A percentile compares a stretch with the other conserved stretches of the same genome.
These are phyloP conservation scores for Bremia lactucae DNA, from an alignment of 352 stramenopile species.

Conservation along the genomic window DNA sequence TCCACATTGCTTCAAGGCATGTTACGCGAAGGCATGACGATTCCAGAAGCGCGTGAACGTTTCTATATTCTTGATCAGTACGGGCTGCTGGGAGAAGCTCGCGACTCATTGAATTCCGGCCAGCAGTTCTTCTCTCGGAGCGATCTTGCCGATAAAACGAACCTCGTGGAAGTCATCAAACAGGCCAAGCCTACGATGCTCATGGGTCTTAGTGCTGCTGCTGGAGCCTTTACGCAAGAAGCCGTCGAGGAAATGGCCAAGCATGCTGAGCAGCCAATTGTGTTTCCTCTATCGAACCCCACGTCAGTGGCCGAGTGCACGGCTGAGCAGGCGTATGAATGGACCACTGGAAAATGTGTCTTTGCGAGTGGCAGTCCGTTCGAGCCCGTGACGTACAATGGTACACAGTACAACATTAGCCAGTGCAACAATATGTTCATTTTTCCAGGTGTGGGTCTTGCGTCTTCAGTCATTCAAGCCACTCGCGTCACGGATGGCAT, in stretches of 20 bases:
- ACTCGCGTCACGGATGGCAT: slow-evolving; percentile 88
- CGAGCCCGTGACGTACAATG: slow-evolving; percentile 84
- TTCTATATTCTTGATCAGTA: slow-evolving; percentile 80
- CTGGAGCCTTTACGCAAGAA: slow-evolving; percentile 83
- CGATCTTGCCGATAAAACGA: slow-evolving; percentile 60
- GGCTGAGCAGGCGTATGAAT: slow-evolving; percentile 92
- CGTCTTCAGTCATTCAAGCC: slow-evolving; percentile 74
- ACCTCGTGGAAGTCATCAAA: slow-evolving; percentile 77
- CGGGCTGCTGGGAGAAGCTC: slow-evolving; percentile 45
- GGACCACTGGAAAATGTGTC: slow-evolving; percentile 91
- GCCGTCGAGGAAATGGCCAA: slow-evolving; percentile 83
- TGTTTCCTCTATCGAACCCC: slow-evolving; percentile 95
- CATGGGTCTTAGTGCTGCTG: slow-evolving; percentile 85
- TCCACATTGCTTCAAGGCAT: slow-evolving; percentile 86
- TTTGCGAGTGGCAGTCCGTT: slow-evolving; percentile 96
- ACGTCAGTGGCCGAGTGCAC: slow-evolving; percentile 94
- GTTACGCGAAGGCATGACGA: slow-evolving; percentile 69
- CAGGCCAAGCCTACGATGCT: slow-evolving; percentile 90
- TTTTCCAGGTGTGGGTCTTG: slow-evolving; percentile 93
- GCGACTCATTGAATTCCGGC: slow-evolving; percentile 48
- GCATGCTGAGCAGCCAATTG: slow-evolving; percentile 85
- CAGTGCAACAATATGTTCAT: slow-evolving; percentile 98
- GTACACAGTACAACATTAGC: slow-evolving; percentile 63
- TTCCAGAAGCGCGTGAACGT: slow-evolving; percentile 53
- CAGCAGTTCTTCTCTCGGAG: slow-evolving; percentile 71